Evolutionary conservation across 2,329 filamentous ascomycete genomes (phyloP).

Genomic region (Botrytis galanthina): DNA sequence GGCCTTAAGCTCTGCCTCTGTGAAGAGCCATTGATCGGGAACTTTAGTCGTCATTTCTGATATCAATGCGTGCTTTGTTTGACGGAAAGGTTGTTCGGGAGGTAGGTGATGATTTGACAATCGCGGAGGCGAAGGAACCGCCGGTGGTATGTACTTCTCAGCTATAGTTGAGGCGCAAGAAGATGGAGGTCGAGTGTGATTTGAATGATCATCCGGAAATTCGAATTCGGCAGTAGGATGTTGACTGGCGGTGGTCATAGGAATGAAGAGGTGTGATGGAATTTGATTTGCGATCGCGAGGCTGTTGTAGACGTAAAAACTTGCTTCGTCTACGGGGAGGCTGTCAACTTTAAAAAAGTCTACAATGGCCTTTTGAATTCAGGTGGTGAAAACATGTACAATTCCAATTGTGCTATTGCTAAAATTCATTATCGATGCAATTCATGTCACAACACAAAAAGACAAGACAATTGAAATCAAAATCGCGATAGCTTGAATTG

Average conservation of each 20-base stretch:
- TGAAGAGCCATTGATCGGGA: slow-evolving; percentile 81
- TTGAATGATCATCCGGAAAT: slow-evolving; percentile 17
- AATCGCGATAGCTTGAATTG: slow-evolving; percentile 13
- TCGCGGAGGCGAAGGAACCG: slow-evolving; percentile 59
- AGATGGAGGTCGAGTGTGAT: slow-evolving; percentile 10
- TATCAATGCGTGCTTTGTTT: slow-evolving; percentile 14
- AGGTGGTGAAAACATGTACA: not conserved
- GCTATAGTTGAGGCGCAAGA: slow-evolving; percentile 43
- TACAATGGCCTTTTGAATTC: not conserved
- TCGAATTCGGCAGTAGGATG: slow-evolving; percentile 13
- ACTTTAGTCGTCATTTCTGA: slow-evolving; percentile 40
- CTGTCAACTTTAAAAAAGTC: not conserved
- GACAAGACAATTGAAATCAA: slow-evolving; percentile 8
- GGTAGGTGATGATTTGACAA: slow-evolving; percentile 55
- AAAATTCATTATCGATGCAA: slow-evolving; percentile 7
- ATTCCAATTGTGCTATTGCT: not conserved
- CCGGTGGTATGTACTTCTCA: slow-evolving; percentile 52
- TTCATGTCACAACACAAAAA: not conserved
- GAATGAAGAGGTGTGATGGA: slow-evolving; percentile 2
- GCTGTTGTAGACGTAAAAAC: not conserved
- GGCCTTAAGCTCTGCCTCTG: slow-evolving; percentile 74
- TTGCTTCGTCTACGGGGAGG: not conserved
- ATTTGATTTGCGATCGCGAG: slow-evolving; percentile 5
- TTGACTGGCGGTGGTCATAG: slow-evolving; percentile 20
- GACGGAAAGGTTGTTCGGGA: slow-evolving; percentile 37